phyloP scores from a whole-genome alignment of 78 protist genomes.

The Polysphondylium violaceum region DNA sequence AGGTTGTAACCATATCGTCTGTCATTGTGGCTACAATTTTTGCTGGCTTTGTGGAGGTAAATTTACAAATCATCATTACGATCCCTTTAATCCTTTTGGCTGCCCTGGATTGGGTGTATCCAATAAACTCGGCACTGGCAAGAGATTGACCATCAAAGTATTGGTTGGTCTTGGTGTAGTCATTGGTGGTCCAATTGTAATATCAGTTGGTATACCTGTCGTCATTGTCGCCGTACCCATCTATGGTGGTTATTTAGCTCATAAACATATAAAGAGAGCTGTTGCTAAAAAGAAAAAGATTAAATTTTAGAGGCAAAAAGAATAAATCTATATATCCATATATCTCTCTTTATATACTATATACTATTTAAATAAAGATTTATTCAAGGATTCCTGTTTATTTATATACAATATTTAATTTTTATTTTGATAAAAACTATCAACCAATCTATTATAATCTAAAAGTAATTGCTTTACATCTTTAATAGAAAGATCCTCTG shows the following conservation, averaged over 20 bases:
- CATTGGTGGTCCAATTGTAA: background rate
- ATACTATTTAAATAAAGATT: no score
- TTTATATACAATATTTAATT: no score
- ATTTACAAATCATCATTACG: constrained; percentile 22
- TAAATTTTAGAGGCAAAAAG: no score
- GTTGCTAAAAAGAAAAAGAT: no score
- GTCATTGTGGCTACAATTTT: constrained; percentile 10
- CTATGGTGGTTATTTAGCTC: no score
- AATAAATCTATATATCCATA: no score
- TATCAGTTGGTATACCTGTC: constrained; percentile 26
- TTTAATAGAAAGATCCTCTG: constrained; percentile 58
- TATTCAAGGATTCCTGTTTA: no score
- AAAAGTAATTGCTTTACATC: constrained; percentile 30
- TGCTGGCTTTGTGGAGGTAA: constrained; percentile 38
- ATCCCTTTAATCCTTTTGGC: constrained; percentile 18
- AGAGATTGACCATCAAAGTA: background rate
- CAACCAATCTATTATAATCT: constrained; percentile 46
- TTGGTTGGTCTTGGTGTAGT: background rate
- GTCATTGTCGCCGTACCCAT: constrained; percentile 5
- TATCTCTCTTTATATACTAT: no score
- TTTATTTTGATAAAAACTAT: constrained; percentile 7
- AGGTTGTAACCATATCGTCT: constrained; percentile 60
- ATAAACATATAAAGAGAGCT: no score
- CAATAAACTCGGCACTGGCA: background rate
- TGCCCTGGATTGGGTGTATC: constrained; percentile 25